These are phyloP conservation scores for Ophiostoma angusticollis DNA, from an alignment of 2,329 filamentous ascomycete genomes.

Conservation along the genomic window DNA sequence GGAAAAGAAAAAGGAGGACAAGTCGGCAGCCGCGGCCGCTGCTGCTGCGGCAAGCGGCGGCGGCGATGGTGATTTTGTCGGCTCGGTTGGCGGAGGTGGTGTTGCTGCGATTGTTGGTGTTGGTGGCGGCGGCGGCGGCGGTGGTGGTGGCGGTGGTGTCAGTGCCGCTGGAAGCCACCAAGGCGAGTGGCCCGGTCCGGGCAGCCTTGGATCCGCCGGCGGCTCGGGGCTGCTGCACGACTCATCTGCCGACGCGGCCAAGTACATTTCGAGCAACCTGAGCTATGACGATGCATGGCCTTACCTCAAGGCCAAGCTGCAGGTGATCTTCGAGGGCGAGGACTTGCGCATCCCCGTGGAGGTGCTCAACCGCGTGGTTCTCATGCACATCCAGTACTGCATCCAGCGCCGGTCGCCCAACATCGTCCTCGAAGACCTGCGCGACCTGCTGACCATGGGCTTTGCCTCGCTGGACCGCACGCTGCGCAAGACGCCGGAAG, in stretches of 20 bases:
- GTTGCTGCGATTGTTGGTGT: constrained; percentile 35
- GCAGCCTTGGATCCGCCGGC: constrained; percentile 26
- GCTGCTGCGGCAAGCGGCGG: constrained; percentile 4
- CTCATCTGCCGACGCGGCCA: constrained; percentile 36
- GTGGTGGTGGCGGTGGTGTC: constrained; percentile 12
- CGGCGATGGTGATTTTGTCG: constrained; percentile 28
- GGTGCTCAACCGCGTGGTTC: constrained; percentile 71
- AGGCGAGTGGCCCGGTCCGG: constrained; percentile 39
- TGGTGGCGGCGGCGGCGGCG: constrained; percentile 23
- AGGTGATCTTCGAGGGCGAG: constrained; percentile 71
- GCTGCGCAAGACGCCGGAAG: constrained; percentile 64
- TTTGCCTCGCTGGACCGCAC: constrained; percentile 80
- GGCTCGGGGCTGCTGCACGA: constrained; percentile 36
- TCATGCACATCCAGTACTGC: constrained; percentile 64
- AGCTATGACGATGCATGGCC: constrained; percentile 72
- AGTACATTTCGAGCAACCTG: constrained; percentile 57
- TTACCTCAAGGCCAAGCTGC: constrained; percentile 59
- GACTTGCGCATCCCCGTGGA: constrained; percentile 69
- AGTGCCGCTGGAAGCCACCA: constrained; percentile 1
- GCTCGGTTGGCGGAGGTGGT: constrained; percentile 27
- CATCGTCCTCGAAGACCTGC: constrained; percentile 61
- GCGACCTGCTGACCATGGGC: constrained; percentile 64
- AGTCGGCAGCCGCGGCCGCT: constrained; percentile 22
- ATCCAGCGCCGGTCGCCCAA: constrained; percentile 60
- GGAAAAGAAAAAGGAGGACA: constrained; percentile 62